Evolutionary conservation across 768 basidiomycete species (phyloP).

Genomic region (Rhodotorula sphaerocarpa): DNA sequence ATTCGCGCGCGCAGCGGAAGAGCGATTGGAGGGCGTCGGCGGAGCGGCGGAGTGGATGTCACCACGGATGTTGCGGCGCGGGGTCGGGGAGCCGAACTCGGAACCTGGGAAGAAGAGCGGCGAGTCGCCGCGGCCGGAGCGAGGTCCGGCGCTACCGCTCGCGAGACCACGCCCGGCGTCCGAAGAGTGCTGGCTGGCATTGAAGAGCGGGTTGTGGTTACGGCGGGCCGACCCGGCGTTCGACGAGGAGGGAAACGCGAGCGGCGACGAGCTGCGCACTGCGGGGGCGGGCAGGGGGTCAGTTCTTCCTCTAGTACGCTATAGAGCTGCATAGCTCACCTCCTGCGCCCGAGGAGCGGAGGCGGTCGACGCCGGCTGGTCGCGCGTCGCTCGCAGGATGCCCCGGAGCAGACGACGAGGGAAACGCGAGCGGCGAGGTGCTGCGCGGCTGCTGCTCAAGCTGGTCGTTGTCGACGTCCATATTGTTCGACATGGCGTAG

Average conservation of each 20-base stretch:
- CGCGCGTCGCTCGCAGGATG: conserved; percentile 8
- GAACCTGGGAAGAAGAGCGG: conserved; percentile 47
- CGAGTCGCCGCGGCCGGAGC: conserved; percentile 25
- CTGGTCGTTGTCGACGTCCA: conserved; percentile 7
- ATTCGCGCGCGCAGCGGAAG: conserved; percentile 47
- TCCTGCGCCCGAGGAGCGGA: conserved; percentile 2
- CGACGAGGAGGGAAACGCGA: conserved; percentile 45
- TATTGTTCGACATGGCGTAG: neutral
- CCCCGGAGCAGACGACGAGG: conserved; percentile 10
- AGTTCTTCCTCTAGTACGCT: neutral
- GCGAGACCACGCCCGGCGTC: conserved; percentile 20
- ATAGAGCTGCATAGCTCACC: neutral
- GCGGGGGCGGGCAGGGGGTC: neutral
- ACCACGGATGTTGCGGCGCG: conserved; percentile 64
- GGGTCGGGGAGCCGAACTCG: conserved; percentile 51
- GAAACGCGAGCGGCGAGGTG: conserved; percentile 30
- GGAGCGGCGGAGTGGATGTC: conserved; percentile 80
- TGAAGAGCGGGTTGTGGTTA: conserved; percentile 29
- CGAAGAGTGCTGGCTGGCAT: conserved; percentile 22
- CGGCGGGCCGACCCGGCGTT: conserved; percentile 23
- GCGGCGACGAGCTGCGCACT: conserved; percentile 41
- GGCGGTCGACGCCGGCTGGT: neutral
- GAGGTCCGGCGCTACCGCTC: conserved; percentile 10
- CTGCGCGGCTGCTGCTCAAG: conserved; percentile 5
- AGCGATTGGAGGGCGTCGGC: conserved; percentile 42